phyloP scores from a whole-genome alignment of 1,139 yeast species.

The Geotrichum australiense region DNA sequence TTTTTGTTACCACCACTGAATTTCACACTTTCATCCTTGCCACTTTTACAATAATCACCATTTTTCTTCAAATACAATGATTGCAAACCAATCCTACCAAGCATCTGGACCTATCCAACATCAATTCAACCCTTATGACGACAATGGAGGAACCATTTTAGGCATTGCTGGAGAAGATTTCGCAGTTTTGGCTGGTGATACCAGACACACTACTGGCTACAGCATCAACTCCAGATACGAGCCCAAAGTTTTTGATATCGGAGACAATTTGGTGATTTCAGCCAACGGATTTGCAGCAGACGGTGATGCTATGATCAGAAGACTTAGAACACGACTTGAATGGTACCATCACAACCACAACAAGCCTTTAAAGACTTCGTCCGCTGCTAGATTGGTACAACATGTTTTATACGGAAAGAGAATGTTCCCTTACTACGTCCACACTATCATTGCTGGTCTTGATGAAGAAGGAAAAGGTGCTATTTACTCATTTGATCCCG shows the following conservation, averaged over 20 bases:
- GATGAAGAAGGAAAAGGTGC: slow-evolving; percentile 95
- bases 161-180: slow-evolving; percentile 98
- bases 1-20: slow-evolving; percentile 4
- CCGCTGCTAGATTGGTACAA: slow-evolving; percentile 89
- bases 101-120: slow-evolving; percentile 68
- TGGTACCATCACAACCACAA: slow-evolving; percentile 94
- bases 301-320: slow-evolving; percentile 74
- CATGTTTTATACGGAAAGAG: slow-evolving; percentile 87
- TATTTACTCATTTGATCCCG: slow-evolving; percentile 93
- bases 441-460: slow-evolving; percentile 88
- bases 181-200: slow-evolving; percentile 95
- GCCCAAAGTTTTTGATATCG: slow-evolving; percentile 83
- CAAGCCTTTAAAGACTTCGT: slow-evolving; percentile 56
- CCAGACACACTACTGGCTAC: slow-evolving; percentile 92
- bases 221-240: slow-evolving; percentile 89
- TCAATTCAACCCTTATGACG: slow-evolving; percentile 90
- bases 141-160: slow-evolving; percentile 94
- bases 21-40: slow-evolving; percentile 4
- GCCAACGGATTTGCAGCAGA: slow-evolving; percentile 98
- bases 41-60: slow-evolving; percentile 4
- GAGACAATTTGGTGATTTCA: slow-evolving; percentile 79
- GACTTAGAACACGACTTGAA: slow-evolving; percentile 68
- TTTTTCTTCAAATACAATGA: slow-evolving; percentile 15
- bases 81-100: slow-evolving; percentile 18
- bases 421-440: slow-evolving; percentile 94